Base-by-base conservation (phyloP, 1,139 yeast genomes). In the Magnusiomyces ingens region DNA sequence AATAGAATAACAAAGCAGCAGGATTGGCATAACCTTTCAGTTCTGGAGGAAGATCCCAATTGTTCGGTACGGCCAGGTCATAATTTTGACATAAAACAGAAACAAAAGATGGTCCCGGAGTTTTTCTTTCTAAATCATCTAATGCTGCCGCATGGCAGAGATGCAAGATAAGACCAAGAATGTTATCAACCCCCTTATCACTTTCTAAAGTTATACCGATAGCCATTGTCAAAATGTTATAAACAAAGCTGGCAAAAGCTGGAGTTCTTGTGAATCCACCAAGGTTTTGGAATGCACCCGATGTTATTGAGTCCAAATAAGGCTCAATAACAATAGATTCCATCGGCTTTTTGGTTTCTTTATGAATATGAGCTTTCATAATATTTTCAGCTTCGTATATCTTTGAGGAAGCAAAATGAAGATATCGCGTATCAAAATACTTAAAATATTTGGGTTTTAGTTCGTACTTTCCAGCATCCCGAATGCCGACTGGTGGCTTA, bases 351-450 rank as follows among this genome's bases (percentile, higher is more conserved):
- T 64, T 64, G 1, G 60, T 68, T 56, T 46, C 48, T 50, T 64
- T 63, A 59, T 73, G 64, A n/a, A 67, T 61, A 38, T 74, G 65
- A 42, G 76, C 77, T 58, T 80, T 82, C 49, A 82, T 71, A 21
- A 80, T 71, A 48, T 79, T 68, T 67, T 79, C 75, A 55, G 87
- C 79, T 67, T 85, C 96, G 55, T 90, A 96, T 56, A 91, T 79
- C 52, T 82, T 82, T 59, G 90, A 89, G 0, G 94, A 73, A 0
- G 87, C 74, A 61, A 85, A 85, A 62, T 89, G 90, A 58, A 87
- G 77, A 66, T 85, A 91, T 64, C 82, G 91, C 0, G 97, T 95
- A 64, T 91, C 91, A 32, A 91, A 75, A 42, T 76, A 72, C 3
- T 69, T 71, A 52, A 74, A 72, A 57, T 73, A 78, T 56, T 80